Conservation (phyloP, 495 filamentous ascomycete species). For the Astrocystis sublimbata region DNA sequence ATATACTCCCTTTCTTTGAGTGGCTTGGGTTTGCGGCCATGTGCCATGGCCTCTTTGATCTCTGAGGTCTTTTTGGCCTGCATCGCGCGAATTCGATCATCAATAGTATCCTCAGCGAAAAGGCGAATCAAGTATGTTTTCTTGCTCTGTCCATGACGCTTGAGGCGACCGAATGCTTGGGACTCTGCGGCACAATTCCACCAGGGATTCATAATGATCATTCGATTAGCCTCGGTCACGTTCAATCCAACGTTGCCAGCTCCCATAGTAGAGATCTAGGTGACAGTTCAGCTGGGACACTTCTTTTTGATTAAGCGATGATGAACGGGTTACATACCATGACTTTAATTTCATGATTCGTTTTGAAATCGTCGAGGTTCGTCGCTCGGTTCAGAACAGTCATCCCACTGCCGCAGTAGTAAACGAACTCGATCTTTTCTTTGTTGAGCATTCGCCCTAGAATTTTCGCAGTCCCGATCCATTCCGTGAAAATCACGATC, state of each 20-base stretch:
- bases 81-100: constrained; percentile 39
- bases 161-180: constrained; percentile 38
- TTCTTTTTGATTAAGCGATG: constrained; percentile 1
- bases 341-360: constrained; percentile 15
- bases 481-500: constrained; percentile 44
- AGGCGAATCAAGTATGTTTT: constrained; percentile 33
- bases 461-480: constrained; percentile 33
- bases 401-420: constrained; percentile 24
- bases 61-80: constrained; percentile 31
- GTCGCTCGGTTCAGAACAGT: neutral
- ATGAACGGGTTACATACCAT: constrained; percentile 28
- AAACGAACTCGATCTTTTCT: constrained; percentile 32
- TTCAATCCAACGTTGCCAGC: constrained; percentile 55
- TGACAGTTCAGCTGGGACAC: constrained; percentile 8
- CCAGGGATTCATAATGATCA: constrained; percentile 61
- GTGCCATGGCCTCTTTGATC: neutral
- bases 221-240: constrained; percentile 56
- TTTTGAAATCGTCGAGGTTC: constrained; percentile 15
- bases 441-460: constrained; percentile 30
- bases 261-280: constrained; percentile 43
- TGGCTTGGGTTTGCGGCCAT: constrained; percentile 7
- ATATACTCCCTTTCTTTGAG: neutral
- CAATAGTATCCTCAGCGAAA: constrained; percentile 30
- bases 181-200: constrained; percentile 52
- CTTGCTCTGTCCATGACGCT: constrained; percentile 38